phyloP scores from a whole-genome alignment of 306 rosid species.

The Psophocarpus tetragonolobus region DNA sequence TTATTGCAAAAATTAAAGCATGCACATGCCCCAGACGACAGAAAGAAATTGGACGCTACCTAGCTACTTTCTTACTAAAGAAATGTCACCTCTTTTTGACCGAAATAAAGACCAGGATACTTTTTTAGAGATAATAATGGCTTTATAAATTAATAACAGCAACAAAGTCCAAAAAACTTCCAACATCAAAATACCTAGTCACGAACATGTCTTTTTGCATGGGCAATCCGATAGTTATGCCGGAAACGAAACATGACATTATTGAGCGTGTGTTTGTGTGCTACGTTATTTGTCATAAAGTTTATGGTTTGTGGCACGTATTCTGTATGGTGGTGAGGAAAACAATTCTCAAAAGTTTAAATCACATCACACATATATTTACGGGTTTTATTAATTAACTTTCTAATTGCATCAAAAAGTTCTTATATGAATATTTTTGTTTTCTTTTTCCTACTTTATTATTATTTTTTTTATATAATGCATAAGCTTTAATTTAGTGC shows the following conservation, averaged over 20 bases:
- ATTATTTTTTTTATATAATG: conserved; percentile 26
- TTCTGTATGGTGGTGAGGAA: not conserved
- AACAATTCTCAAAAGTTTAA: conserved; percentile 22
- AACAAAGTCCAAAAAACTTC: not conserved
- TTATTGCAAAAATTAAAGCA: conserved; percentile 29
- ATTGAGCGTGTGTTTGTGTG: conserved; percentile 15
- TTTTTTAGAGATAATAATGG: conserved; percentile 29
- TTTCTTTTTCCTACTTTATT: conserved; percentile 10
- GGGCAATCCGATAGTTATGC: conserved; percentile 16
- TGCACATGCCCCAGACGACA: conserved; percentile 22
- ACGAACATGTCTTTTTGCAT: conserved; percentile 28
- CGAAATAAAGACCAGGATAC: conserved; percentile 23
- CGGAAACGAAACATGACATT: conserved; percentile 5
- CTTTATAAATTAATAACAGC: not conserved
- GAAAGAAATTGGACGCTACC: conserved; percentile 21
- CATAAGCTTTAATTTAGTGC: conserved; percentile 33
- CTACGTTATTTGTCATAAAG: conserved; percentile 20
- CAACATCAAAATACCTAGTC: conserved; percentile 28
- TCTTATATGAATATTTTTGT: not conserved
- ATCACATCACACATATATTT: conserved; percentile 6
- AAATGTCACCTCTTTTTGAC: conserved; percentile 36
- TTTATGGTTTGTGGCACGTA: not conserved
- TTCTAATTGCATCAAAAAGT: not conserved
- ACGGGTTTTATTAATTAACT: not conserved
- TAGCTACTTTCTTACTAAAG: conserved; percentile 21